These are phyloP conservation scores for Xylaria longipes DNA, from an alignment of 495 filamentous ascomycete species.

Conservation along the genomic window DNA sequence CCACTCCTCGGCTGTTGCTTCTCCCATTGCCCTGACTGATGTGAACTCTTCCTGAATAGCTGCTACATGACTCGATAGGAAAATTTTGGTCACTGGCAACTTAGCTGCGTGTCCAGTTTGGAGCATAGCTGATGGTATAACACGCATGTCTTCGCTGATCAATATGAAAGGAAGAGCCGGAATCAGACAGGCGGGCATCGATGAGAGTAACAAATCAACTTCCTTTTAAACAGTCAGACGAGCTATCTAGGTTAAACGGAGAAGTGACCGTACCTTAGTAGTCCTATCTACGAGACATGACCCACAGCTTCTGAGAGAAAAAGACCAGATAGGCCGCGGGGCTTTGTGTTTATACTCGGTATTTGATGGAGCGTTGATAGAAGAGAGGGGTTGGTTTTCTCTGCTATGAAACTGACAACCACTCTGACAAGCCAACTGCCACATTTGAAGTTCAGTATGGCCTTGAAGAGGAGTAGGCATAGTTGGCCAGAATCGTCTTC, in stretches of 20 bases:
- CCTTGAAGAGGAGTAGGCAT: slow-evolving; percentile 63
- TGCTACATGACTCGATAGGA: slow-evolving; percentile 63
- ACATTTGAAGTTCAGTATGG: slow-evolving; percentile 67
- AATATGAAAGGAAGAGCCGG: slow-evolving; percentile 70
- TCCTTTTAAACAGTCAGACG: slow-evolving; percentile 57
- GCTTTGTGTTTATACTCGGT: slow-evolving; percentile 55
- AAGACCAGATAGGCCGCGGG: slow-evolving; percentile 68
- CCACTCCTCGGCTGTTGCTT: slow-evolving; percentile 73
- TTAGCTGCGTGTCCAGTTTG: slow-evolving; percentile 53
- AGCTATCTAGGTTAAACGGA: background rate
- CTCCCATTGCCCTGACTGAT: slow-evolving; percentile 63
- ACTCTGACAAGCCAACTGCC: slow-evolving; percentile 59
- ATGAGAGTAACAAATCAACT: slow-evolving; percentile 65
- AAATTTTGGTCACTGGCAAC: slow-evolving; percentile 65
- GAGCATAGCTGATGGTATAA: slow-evolving; percentile 59
- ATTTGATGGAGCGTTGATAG: slow-evolving; percentile 6
- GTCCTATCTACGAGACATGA: slow-evolving; percentile 63
- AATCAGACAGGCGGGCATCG: slow-evolving; percentile 62
- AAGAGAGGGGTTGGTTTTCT: background rate
- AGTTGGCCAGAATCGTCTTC: slow-evolving; percentile 58
- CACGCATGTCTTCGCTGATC: slow-evolving; percentile 61
- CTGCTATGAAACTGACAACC: slow-evolving; percentile 64
- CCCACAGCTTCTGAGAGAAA: slow-evolving; percentile 67
- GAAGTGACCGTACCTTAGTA: slow-evolving; percentile 60
- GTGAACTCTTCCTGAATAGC: slow-evolving; percentile 61